Conservation (phyloP, 768 basidiomycete species). For the Boletus rex-veris region DNA sequence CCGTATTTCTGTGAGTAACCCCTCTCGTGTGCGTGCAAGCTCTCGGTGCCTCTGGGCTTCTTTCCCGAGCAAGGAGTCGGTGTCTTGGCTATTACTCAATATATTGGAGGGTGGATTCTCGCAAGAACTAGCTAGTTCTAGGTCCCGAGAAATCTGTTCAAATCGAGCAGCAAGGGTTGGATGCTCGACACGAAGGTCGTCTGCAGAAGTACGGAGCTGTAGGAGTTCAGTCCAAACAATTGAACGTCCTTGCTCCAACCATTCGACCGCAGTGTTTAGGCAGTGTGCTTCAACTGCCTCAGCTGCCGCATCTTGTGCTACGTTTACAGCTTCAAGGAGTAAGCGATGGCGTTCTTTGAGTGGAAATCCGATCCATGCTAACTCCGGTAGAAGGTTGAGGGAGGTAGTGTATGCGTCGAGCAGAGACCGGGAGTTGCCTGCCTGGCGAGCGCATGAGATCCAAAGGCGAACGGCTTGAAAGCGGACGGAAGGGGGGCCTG, state of each 20-base stretch:
- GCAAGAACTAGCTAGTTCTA: no score
- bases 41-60: no score
- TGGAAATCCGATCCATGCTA: slow-evolving; percentile 7
- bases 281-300: neutral
- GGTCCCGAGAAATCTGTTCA: no score
- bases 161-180: no score
- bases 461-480: neutral
- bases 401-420: slow-evolving; percentile 15
- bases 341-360: slow-evolving; percentile 12
- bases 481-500: neutral
- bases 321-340: slow-evolving; percentile 4
- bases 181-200: no score
- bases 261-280: no score
- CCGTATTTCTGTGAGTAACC: neutral
- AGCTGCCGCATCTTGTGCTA: slow-evolving; percentile 13
- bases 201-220: no score
- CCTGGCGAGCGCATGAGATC: neutral
- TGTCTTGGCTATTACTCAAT: no score
- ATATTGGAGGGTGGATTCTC: no score
- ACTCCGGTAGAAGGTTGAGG: slow-evolving; percentile 15
- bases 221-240: no score
- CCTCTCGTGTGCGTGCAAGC: no score
- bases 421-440: neutral
- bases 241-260: no score
- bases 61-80: neutral